Conservation (phyloP, 2,329 filamentous ascomycete genomes). For the Ophiostoma sp. region DNA sequence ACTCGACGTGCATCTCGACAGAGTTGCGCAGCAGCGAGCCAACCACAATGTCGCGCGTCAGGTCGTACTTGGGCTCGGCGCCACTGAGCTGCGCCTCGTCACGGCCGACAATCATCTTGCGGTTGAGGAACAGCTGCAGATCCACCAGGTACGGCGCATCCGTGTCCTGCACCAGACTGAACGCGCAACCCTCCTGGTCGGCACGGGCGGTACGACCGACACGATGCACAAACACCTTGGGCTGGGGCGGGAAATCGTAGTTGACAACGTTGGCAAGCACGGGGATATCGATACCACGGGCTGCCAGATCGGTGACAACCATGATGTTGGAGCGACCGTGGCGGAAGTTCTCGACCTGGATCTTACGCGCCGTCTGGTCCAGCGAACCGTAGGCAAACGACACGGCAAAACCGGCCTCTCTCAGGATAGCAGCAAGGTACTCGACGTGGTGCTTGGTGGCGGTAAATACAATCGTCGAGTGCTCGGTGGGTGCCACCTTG, state of each 20-base stretch:
- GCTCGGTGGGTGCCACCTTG: constrained; percentile 70
- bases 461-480: constrained; percentile 92
- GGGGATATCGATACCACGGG: constrained; percentile 95
- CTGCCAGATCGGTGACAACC: constrained; percentile 94
- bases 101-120: constrained; percentile 71
- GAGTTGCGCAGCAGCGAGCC: constrained; percentile 68
- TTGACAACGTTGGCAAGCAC: constrained; percentile 96
- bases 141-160: constrained; percentile 92
- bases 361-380: constrained; percentile 87
- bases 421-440: constrained; percentile 78
- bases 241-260: constrained; percentile 94
- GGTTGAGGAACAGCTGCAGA: constrained; percentile 89
- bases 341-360: constrained; percentile 87
- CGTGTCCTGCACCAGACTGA: constrained; percentile 80
- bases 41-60: constrained; percentile 76
- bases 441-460: constrained; percentile 98
- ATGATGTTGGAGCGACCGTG: constrained; percentile 79
- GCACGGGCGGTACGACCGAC: constrained; percentile 95
- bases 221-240: constrained; percentile 93
- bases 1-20: constrained; percentile 73
- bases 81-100: constrained; percentile 44
- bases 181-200: constrained; percentile 88
- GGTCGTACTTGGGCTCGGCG: constrained; percentile 56
- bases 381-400: constrained; percentile 93
- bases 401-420: constrained; percentile 74